A percentile compares a stretch with the other conserved stretches of the same genome.
phyloP scores from a whole-genome alignment of 108 stramenopile genomes.

The Nannochloropsis gaditana region DNA sequence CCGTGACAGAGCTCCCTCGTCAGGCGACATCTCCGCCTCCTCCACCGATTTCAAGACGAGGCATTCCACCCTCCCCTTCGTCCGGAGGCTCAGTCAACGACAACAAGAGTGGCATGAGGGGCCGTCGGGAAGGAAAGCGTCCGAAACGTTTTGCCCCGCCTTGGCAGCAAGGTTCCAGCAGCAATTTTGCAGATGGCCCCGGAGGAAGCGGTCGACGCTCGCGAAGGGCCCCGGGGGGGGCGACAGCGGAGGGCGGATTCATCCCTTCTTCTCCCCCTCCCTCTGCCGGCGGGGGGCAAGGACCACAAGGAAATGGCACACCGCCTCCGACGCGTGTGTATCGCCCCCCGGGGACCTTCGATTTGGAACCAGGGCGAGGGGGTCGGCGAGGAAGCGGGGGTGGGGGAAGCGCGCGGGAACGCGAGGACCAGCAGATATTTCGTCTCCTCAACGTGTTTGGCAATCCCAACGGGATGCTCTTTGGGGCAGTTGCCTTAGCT shows the following conservation, averaged over 20 bases:
- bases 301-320: not conserved
- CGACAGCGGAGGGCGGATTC: not conserved
- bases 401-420: not conserved
- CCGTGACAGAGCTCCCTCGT: not conserved
- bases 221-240: not conserved
- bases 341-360: not conserved
- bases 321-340: not conserved
- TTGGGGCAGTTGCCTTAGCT: not conserved
- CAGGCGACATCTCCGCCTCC: not conserved
- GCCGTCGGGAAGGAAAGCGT: not conserved
- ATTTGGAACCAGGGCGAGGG: not conserved
- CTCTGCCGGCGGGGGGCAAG: not conserved
- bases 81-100: not conserved
- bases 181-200: no score
- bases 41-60: constrained; percentile 3
- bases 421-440: constrained; percentile 2
- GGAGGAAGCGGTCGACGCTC: not conserved
- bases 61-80: not conserved
- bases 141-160: not conserved
- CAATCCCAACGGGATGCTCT: not conserved
- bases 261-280: constrained; percentile 19
- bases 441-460: not conserved
- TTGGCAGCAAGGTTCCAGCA: not conserved
- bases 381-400: not conserved
- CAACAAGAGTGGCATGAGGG: not conserved